Base-by-base conservation (phyloP, 768 basidiomycete genomes). In the Trametes meyenii region DNA sequence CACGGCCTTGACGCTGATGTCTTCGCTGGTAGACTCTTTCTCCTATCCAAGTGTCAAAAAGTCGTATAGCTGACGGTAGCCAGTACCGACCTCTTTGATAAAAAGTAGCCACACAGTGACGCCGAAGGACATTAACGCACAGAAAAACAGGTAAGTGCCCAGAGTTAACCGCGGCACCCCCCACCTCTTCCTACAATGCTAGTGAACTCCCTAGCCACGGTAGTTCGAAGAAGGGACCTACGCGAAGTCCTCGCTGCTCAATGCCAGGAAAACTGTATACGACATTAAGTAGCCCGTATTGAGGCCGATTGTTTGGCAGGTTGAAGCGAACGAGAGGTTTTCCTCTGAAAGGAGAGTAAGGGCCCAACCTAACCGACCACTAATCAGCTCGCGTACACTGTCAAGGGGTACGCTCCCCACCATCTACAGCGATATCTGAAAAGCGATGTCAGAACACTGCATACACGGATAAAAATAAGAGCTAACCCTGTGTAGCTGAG, bases 281-380 rank as follows among this genome's bases (percentile, higher is more conserved):
- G 94, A 95, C 33, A 95, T 83, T 70, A 98, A 96, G 74, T 89
- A 98, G 5, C 97, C 97, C 1, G 92, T 91, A 68, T 96, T 98
- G 24, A 99, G 81, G 13, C 97, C 97, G 62, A 98, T 93, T 0
- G 97, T 98, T 74, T 99, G 97, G 60, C 96, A 98, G 7, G 96
- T 98, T 17, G 95, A 97, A 3, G 97, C 97, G 70, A 96, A 99
- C 17, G 96, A 94, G 39, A 98, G 76, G 70, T 95, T 96, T 65
- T 94, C 94, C 62, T 92, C 87, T 2, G 96, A 98, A 49, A 99
- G 85, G 36, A 87, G 81, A 4, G 91, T 94, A 56, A 90, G 81
- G 19, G 87, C 90, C 90, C 89, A 91, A 33, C 87, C 87, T 89
- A 61, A 43, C 39, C 39, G 60, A 38, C 21, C 77, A 74, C 21